phyloP scores from a whole-genome alignment of 768 basidiomycete species.

The Arthromyces matolae region DNA sequence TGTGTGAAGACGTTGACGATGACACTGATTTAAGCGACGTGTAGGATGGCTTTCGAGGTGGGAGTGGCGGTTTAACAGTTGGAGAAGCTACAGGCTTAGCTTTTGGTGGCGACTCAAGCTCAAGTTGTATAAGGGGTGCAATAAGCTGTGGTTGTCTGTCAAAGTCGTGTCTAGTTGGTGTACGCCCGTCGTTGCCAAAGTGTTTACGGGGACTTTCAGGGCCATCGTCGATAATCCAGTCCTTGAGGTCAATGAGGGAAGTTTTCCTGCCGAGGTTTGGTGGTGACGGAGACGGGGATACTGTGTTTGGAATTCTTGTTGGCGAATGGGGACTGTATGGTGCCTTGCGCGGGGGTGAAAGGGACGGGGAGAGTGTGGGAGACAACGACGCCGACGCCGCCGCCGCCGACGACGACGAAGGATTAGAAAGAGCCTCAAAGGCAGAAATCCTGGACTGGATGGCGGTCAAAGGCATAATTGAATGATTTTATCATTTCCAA shows the following conservation, averaged over 20 bases:
- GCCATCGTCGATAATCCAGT: slow-evolving; percentile 70
- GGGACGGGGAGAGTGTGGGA: no score
- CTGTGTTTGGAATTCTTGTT: no score
- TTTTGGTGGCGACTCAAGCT: slow-evolving; percentile 44
- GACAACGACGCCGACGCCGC: slow-evolving; percentile 38
- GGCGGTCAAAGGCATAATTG: slow-evolving; percentile 39
- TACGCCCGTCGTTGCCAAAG: no score
- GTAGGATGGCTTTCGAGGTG: slow-evolving; percentile 61
- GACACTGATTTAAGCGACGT: slow-evolving; percentile 41
- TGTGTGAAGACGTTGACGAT: slow-evolving; percentile 48
- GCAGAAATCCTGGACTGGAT: slow-evolving; percentile 60
- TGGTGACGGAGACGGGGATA: slow-evolving; percentile 49
- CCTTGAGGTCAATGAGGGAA: slow-evolving; percentile 67
- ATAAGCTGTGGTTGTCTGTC: slow-evolving; percentile 26
- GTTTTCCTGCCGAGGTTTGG: slow-evolving; percentile 48
- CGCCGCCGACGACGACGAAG: slow-evolving; percentile 26
- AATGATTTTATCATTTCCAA: slow-evolving; percentile 8
- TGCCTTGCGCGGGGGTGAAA: no score
- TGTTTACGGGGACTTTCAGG: slow-evolving; percentile 27
- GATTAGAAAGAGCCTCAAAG: slow-evolving; percentile 52
- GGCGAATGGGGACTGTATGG: no score
- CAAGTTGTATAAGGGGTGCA: slow-evolving; percentile 53
- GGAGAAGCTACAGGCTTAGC: no score
- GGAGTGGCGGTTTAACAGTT: no score
- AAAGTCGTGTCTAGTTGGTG: no score